Percentiles rank a stretch among this genome's conserved stretches.
phyloP scores from a whole-genome alignment of 441 rosid genomes.

The Arabidopsis hybrid region DNA sequence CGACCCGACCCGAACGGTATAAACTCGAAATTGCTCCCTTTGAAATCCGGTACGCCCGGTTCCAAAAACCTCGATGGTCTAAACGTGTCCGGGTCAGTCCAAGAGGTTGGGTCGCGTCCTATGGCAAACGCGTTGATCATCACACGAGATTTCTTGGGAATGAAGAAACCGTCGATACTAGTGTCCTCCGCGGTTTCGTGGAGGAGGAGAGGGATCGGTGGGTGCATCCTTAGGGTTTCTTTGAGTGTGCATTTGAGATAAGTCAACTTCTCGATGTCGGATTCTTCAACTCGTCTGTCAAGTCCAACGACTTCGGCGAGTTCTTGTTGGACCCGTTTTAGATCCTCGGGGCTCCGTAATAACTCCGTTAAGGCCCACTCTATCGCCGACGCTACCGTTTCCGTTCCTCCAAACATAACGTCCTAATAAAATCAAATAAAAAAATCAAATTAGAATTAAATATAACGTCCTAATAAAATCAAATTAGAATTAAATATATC shows the following conservation, averaged over 20 bases:
- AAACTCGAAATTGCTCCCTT: constrained; percentile 85
- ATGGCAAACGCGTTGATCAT: constrained; percentile 91
- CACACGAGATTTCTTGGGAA: constrained; percentile 79
- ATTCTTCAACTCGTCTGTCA: constrained; percentile 81
- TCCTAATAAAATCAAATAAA: constrained; percentile 55
- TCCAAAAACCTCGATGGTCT: constrained; percentile 78
- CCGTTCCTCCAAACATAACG: constrained; percentile 99
- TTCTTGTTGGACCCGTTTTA: constrained; percentile 78
- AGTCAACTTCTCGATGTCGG: constrained; percentile 75
- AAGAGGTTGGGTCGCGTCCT: constrained; percentile 72
- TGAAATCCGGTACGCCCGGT: constrained; percentile 74
- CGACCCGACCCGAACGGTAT: constrained; percentile 98
- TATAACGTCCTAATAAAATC: background rate
- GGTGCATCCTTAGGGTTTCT: constrained; percentile 91
- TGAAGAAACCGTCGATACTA: constrained; percentile 66
- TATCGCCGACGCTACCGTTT: constrained; percentile 94
- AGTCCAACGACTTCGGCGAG: constrained; percentile 86
- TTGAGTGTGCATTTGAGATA: constrained; percentile 73
- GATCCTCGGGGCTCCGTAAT: constrained; percentile 77
- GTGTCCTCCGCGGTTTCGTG: constrained; percentile 86
- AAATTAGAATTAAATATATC: background rate
- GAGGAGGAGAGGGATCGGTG: constrained; percentile 95
- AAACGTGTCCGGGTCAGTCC: constrained; percentile 83
- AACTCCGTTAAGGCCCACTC: constrained; percentile 93
- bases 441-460: too few species aligned